Evolutionary conservation across 148 eudicot species (phyloP).

Genomic region (Dysphania ambrosioides): DNA sequence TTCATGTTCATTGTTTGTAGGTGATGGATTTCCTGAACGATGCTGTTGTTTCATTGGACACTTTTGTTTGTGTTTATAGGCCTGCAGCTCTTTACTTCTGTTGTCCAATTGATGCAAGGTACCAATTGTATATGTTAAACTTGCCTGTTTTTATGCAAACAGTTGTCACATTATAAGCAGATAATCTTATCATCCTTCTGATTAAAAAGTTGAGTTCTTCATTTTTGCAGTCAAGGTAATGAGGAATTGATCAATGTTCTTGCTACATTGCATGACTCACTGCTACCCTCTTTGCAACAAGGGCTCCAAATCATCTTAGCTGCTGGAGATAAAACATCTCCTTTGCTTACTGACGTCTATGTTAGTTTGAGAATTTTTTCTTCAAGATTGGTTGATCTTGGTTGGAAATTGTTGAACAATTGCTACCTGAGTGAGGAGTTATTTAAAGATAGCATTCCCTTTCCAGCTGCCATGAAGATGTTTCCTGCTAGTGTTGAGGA

Average conservation of each 20-base stretch:
- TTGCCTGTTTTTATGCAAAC: neutral
- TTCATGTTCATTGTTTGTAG: conserved; percentile 32
- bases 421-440: conserved; percentile 74
- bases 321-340: conserved; percentile 30
- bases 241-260: conserved; percentile 68
- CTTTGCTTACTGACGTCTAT: conserved; percentile 46
- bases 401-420: conserved; percentile 69
- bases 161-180: neutral
- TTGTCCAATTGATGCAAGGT: conserved; percentile 70
- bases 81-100: conserved; percentile 74
- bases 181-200: neutral
- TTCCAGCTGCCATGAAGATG: conserved; percentile 67
- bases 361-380: conserved; percentile 68
- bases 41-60: conserved; percentile 72
- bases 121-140: conserved; percentile 11
- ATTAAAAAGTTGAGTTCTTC: neutral
- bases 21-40: conserved; percentile 96
- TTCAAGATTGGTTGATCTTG: conserved; percentile 62
- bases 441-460: conserved; percentile 45
- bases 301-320: conserved; percentile 64
- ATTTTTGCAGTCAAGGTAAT: conserved; percentile 56
- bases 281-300: conserved; percentile 68
- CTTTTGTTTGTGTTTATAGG: conserved; percentile 62
- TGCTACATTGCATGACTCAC: conserved; percentile 71
- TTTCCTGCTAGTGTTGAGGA: conserved; percentile 91